Percentiles rank a stretch among this genome's conserved stretches.
phyloP scores from a whole-genome alignment of 257 asterid genomes.

The Przewalskia tangutica region DNA sequence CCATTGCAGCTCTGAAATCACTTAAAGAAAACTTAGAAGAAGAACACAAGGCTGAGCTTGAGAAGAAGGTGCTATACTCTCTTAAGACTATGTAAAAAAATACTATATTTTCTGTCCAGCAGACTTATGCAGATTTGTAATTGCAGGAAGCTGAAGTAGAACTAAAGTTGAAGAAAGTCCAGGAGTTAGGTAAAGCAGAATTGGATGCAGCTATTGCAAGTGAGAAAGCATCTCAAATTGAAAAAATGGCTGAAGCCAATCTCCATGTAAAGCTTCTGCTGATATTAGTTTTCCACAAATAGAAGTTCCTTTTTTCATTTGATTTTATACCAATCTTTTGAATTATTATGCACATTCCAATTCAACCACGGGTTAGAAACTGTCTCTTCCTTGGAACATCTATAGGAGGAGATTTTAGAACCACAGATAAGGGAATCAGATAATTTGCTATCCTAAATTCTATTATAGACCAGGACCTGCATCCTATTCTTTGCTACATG shows the following conservation, averaged over 20 bases:
- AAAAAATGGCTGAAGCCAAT: conserved; percentile 95
- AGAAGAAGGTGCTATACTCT: conserved; percentile 46
- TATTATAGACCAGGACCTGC: neutral
- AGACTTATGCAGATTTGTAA: conserved; percentile 11
- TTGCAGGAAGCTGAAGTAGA: conserved; percentile 73
- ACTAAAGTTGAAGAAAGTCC: conserved; percentile 46
- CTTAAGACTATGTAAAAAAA: neutral
- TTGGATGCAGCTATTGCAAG: conserved; percentile 79
- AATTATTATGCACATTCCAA: neutral
- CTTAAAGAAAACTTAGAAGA: conserved; percentile 75
- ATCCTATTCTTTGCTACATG: neutral
- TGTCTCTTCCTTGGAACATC: neutral
- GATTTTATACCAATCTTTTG: conserved; percentile 2
- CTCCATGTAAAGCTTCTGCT: conserved; percentile 53
- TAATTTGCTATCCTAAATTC: neutral
- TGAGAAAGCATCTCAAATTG: conserved; percentile 95
- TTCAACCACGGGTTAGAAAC: neutral
- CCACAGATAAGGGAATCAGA: neutral
- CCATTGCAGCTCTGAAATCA: conserved; percentile 78
- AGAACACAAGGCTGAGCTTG: conserved; percentile 52
- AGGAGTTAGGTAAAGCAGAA: conserved; percentile 71
- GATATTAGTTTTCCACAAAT: conserved; percentile 7
- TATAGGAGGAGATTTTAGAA: neutral
- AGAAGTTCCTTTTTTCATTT: neutral
- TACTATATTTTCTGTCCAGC: neutral